These are phyloP conservation scores for Chrysanthemum lavandulifolium DNA, from an alignment of 129 eudicot genomes.

Conservation along the genomic window DNA sequence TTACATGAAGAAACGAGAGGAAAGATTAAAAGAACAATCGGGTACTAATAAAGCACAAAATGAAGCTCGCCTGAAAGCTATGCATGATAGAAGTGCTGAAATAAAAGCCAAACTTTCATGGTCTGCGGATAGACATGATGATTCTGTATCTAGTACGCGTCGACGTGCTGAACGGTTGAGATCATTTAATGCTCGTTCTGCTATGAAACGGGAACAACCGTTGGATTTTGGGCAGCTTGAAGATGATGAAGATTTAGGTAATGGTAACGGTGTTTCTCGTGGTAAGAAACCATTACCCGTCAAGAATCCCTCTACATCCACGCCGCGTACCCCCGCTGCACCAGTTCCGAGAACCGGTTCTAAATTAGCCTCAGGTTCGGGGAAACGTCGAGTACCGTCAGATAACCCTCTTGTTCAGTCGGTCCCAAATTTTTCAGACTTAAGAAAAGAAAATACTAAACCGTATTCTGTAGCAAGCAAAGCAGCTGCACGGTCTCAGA, in stretches of 20 bases:
- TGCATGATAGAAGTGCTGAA: conserved; percentile 81
- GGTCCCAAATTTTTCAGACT: conserved; percentile 83
- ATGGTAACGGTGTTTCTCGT: conserved; percentile 29
- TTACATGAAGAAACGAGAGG: conserved; percentile 84
- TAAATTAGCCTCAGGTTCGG: conserved; percentile 47
- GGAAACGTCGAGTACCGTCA: conserved; percentile 62
- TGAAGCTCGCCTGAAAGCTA: conserved; percentile 83
- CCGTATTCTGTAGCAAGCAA: conserved; percentile 69
- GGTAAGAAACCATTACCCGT: conserved; percentile 51
- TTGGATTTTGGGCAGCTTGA: conserved; percentile 67
- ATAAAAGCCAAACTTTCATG: conserved; percentile 67
- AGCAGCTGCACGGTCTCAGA: conserved; percentile 52
- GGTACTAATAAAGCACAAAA: conserved; percentile 71
- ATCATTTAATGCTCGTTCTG: conserved; percentile 56
- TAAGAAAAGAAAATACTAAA: conserved; percentile 88
- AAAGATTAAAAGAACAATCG: conserved; percentile 84
- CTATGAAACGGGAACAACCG: conserved; percentile 56
- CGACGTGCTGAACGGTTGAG: conserved; percentile 75
- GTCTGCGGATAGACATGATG: conserved; percentile 57
- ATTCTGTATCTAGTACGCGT: conserved; percentile 50
- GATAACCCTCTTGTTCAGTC: conserved; percentile 90
- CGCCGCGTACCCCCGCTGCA: conserved; percentile 60
- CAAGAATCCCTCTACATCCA: conserved; percentile 48
- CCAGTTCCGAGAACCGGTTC: conserved; percentile 48
- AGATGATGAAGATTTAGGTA: conserved; percentile 61